Evolutionary conservation across 805 yeast genomes (phyloP).

Genomic region (Candida yuanshanica): DNA sequence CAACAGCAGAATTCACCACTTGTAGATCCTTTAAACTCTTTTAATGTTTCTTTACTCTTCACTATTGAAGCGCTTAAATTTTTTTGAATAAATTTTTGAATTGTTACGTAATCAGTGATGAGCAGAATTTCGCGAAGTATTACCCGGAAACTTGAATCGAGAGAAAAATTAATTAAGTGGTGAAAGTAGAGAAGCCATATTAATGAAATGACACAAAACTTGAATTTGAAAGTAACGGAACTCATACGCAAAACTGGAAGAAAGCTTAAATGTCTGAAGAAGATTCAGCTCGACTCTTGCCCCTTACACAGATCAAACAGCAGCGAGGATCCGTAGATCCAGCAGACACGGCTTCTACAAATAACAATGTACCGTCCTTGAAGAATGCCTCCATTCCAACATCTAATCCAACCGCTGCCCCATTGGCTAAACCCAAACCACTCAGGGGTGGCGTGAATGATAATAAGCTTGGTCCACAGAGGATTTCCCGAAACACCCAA

Average conservation of each 20-base stretch:
- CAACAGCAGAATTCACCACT: not conserved
- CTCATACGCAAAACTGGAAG: too few species aligned
- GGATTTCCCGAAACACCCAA: constrained; percentile 70
- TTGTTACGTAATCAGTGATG: not conserved
- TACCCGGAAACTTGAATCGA: not conserved
- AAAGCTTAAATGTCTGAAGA: not conserved
- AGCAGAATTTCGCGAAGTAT: too few species aligned
- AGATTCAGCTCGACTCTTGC: not conserved
- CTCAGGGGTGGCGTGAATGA: constrained; percentile 8
- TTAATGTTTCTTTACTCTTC: not conserved
- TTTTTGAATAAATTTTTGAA: not conserved
- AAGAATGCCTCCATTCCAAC: not conserved
- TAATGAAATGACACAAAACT: too few species aligned
- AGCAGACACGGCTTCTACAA: not conserved
- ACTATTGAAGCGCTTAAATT: not conserved
- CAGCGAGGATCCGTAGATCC: not conserved
- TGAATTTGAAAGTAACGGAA: too few species aligned
- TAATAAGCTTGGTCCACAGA: constrained; percentile 58
- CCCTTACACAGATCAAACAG: not conserved
- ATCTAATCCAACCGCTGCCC: not conserved
- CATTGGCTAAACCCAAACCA: not conserved
- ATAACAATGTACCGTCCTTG: not conserved
- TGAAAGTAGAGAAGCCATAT: too few species aligned
- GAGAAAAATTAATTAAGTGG: not conserved
- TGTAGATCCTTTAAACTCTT: not conserved